Base-by-base conservation (phyloP, 371 early-diverging fungal genomes). In the Mucor indicus region DNA sequence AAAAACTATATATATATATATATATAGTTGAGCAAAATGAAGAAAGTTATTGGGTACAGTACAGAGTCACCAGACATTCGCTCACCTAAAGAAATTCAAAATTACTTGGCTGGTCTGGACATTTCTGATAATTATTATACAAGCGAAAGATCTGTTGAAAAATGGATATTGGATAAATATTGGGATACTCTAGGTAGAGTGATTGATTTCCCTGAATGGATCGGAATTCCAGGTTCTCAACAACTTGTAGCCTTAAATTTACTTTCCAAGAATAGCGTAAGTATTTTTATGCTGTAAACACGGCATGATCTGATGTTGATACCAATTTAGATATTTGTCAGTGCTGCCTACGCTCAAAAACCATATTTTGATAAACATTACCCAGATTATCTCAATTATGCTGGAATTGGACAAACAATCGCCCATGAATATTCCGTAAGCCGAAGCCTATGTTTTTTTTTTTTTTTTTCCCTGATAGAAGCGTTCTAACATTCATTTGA, bases 371-470 rank as follows among this genome's bases (percentile, higher is more conserved):
- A 69, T 38, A 32, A 41, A 4, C 53, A 67, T 19, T 61, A 55
- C 17, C 82, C 82, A 9, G 82, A 75, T 33, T 79, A 78, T 47
- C 9, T 84, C 15, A 81, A 81, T 23, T 84, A 71, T 57, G 85
- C 81, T 15, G 74, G 69, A 20, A 75, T 86, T 38, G 84, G 85
- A 16, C 61, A 67, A 25, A 70, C 83, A n/a, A 54, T 80, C 11
- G 85, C 79, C 4, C 84, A 85, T 59, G 85, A 83, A 50, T 62
- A 79, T 21, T 75, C 79, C 47, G 81, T 81, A 70, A 62, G 58
- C 36, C 17, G 0, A 6, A 27, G 11, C 7, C 5, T 11, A 27
- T 27, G 29, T 27, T 4, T 13, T 27, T 25, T 43, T 20, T 27
- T 27, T 9, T 24, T 35, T 16, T 5, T 38, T 33, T 37, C 22